Evolutionary conservation across 2,329 filamentous ascomycete species (phyloP), one percentile per base, ranked within the genome.

Genomic region (Trichoderma simmonsii): DNA sequence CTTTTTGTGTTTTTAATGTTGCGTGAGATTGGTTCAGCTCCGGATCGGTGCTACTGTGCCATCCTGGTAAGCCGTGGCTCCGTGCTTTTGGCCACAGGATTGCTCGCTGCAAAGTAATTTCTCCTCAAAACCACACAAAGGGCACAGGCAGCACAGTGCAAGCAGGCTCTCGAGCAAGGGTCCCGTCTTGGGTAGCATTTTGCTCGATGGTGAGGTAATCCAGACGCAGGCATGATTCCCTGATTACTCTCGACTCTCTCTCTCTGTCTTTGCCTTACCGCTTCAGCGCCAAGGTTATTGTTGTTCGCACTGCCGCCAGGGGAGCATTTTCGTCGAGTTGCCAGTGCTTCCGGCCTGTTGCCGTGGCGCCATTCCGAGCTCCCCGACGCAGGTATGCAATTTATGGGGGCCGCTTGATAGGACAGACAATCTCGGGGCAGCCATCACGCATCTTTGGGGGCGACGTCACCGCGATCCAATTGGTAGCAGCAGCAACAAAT

Each of bases 341-440:
- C 43, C 43, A 51, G n/a, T 51, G 43, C 43, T 51, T 30, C 24
- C 56, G 56, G 56, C 26, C 43, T 32, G n/a, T 18, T n/a, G 2
- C 30, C 30, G 48, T 51, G 43, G 65, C 24, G 26, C 65, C 34
- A 68, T 60, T 60, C 54, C 56, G 65, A 60, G 26, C 54, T n/a
- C 36, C 51, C 65, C 65, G 65, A 59, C 34, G 56, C n/a, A 24
- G 54, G 65, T 26, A 68, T 68, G 65, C 54, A 12, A 68, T n/a
- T 21, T 34, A 60, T 68, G 65, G 65, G 21, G 65, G 43, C 30
- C 5, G 18, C 28, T 48, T 43, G 34, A 32, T 68, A 30, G 61
- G 28, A n/a, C 59, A 30, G 14, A 9, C 24, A 63, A 61, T 61
- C 59, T 61, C 61, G 14, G 26, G 24, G 51, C 18, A 34, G 18